Conservation (phyloP, 768 basidiomycete species). For the Pleurotus pulmonarius region DNA sequence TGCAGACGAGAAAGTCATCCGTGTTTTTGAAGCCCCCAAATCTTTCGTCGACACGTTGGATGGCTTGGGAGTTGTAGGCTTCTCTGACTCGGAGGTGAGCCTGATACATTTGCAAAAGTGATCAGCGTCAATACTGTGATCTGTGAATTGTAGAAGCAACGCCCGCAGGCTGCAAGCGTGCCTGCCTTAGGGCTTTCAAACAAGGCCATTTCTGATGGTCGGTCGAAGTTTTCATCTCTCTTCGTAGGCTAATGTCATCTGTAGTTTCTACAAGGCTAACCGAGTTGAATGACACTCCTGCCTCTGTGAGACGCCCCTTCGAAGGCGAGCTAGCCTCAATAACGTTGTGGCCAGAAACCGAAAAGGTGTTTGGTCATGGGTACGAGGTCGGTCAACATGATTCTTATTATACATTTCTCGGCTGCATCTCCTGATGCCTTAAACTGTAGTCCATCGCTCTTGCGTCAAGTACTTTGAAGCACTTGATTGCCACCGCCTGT, state of each 20-base stretch:
- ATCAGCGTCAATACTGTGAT: constrained; percentile 4
- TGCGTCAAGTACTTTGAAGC: constrained; percentile 65
- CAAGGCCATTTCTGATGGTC: constrained; percentile 78
- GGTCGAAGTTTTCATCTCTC: no score
- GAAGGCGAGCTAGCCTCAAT: constrained; percentile 86
- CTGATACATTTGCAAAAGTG: background rate
- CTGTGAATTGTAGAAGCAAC: constrained; percentile 36
- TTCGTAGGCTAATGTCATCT: background rate
- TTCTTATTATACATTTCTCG: background rate
- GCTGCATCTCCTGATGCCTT: background rate
- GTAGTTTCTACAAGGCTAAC: background rate
- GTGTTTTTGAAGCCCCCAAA: constrained; percentile 89
- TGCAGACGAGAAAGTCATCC: constrained; percentile 93
- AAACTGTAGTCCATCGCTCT: constrained; percentile 69
- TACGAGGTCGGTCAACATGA: constrained; percentile 65
- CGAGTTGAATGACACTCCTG: background rate
- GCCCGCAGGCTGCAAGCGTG: constrained; percentile 81
- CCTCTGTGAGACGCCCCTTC: constrained; percentile 48
- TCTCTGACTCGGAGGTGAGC: constrained; percentile 50
- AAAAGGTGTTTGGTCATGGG: constrained; percentile 97
- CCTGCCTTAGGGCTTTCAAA: constrained; percentile 95
- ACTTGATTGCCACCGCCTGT: constrained; percentile 84
- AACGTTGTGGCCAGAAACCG: constrained; percentile 95
- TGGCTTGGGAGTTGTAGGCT: constrained; percentile 41
- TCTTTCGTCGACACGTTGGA: constrained; percentile 70